Percentiles rank a stretch among this genome's conserved stretches.
Evolutionary conservation across 1,284 basidiomycete genomes (phyloP).

Genomic region (Filobasidium uniguttulatum): DNA sequence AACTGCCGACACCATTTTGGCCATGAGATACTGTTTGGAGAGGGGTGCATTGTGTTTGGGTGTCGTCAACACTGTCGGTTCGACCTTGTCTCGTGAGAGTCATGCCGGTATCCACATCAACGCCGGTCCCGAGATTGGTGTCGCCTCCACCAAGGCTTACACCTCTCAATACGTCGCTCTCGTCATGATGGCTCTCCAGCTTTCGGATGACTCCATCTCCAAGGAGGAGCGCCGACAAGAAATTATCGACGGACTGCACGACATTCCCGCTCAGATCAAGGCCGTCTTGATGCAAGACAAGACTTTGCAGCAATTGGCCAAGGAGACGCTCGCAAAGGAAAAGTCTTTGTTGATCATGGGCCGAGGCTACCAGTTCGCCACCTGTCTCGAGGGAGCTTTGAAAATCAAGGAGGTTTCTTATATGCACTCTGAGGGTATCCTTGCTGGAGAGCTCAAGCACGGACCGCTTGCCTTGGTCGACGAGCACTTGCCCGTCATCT

Average conservation of each 20-base stretch:
- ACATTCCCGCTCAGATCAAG: slow-evolving; percentile 79
- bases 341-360: slow-evolving; percentile 94
- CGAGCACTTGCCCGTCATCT: slow-evolving; percentile 95
- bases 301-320: slow-evolving; percentile 67
- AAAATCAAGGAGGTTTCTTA: slow-evolving; percentile 99
- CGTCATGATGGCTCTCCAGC: slow-evolving; percentile 93
- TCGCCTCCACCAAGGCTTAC: slow-evolving; percentile 99
- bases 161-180: slow-evolving; percentile 98
- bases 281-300: slow-evolving; percentile 71
- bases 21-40: slow-evolving; percentile 91
- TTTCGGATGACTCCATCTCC: slow-evolving; percentile 92
- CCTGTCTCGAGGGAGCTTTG: slow-evolving; percentile 92
- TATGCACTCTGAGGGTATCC: slow-evolving; percentile 85
- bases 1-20: slow-evolving; percentile 95
- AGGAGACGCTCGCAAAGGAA: slow-evolving; percentile 60
- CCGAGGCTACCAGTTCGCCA: slow-evolving; percentile 95
- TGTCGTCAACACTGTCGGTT: slow-evolving; percentile 98
- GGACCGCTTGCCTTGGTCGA: slow-evolving; percentile 94
- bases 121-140: slow-evolving; percentile 94
- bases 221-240: slow-evolving; percentile 77
- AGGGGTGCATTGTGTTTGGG: slow-evolving; percentile 85
- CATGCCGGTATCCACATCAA: slow-evolving; percentile 99
- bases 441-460: slow-evolving; percentile 97
- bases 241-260: slow-evolving; percentile 89
- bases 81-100: slow-evolving; percentile 93